Percentiles rank a stretch among this genome's conserved stretches.
Conservation (phyloP, 2,329 filamentous ascomycete species). For the Claviceps quebecensis region DNA sequence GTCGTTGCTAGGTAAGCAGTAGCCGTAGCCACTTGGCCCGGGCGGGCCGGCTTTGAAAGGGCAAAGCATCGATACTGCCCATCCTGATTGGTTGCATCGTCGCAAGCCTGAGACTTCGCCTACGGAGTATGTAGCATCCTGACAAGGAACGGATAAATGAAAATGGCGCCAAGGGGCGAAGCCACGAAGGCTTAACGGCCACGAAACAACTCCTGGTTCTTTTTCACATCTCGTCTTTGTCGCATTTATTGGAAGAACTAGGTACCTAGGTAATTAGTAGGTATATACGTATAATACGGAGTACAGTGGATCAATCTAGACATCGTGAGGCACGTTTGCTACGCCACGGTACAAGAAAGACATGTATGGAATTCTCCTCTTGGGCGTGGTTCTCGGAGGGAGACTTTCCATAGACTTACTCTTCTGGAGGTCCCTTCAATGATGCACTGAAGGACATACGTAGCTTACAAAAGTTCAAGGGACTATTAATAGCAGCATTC, state of each 20-base stretch:
- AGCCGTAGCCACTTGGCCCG: not conserved
- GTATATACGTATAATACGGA: no score
- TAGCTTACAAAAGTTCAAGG: not conserved
- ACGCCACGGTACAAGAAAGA: not conserved
- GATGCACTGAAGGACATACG: not conserved
- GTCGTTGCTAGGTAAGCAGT: not conserved
- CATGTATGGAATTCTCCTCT: not conserved
- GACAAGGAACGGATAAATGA: not conserved
- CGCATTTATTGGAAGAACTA: not conserved
- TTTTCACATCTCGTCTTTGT: not conserved
- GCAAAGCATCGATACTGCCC: not conserved
- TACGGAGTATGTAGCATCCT: not conserved
- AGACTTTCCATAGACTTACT: no score
- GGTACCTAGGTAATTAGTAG: no score
- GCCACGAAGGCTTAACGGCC: not conserved
- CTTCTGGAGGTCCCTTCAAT: not conserved
- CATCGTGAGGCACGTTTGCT: not conserved
- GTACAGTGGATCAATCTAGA: no score
- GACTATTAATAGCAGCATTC: not conserved
- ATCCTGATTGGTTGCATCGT: not conserved
- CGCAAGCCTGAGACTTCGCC: not conserved
- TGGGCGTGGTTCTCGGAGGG: not conserved
- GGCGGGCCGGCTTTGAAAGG: not conserved
- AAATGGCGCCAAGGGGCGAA: not conserved
- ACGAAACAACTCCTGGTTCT: not conserved